Base-by-base conservation (phyloP, 148 eudicot genomes). In the Nyssa sinensis region DNA sequence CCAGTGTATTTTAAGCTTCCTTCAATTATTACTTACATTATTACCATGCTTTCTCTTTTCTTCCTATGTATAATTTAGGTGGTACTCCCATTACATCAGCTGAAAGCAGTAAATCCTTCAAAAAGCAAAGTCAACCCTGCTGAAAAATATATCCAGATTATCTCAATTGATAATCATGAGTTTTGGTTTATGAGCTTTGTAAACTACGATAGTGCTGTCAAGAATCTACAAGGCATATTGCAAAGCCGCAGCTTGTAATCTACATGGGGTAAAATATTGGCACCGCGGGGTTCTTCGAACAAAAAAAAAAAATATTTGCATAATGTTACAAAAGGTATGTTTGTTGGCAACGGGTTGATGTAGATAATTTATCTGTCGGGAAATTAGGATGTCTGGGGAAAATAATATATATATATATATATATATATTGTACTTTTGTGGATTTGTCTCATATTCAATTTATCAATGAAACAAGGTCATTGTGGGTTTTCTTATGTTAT, bases 121-220 rank as follows among this genome's bases (percentile, higher is more conserved):
- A 68, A 86, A 32, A 93, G 98, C 83, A 89, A 87, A 82, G 69
- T 75, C 63, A 93, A 91, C 64, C 23, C 91, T 31, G 84, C 91
- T 66, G 98, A 93, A 70, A 93, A 93, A 57, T 93, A 89, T 79
- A 86, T 93, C 61, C 98, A 93, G 86, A 81, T 91, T 29, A 91
- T 93, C 78, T 86, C 94, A 0, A 82, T 86, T 55, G 98, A 93
- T 77, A 82, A 84, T 72, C 98, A 93, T 19, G 98, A 93, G 76
- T 93, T 93, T 69, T 93, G 98, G 98, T 93, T 88, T 79, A 83
- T 93, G 90, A 94, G 91, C 25, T 93, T 93, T 64, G 86, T 93
- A 47, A 67, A 86, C 80, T 91, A 93, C 63, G 96, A 88, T 19
- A 86, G 88, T 65, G 98, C 98, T n/a, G 96, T 89, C 72, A 89